These are phyloP conservation scores for Ensete glaucum DNA, from an alignment of 176 grass and related monocot species.

Conservation along the genomic window DNA sequence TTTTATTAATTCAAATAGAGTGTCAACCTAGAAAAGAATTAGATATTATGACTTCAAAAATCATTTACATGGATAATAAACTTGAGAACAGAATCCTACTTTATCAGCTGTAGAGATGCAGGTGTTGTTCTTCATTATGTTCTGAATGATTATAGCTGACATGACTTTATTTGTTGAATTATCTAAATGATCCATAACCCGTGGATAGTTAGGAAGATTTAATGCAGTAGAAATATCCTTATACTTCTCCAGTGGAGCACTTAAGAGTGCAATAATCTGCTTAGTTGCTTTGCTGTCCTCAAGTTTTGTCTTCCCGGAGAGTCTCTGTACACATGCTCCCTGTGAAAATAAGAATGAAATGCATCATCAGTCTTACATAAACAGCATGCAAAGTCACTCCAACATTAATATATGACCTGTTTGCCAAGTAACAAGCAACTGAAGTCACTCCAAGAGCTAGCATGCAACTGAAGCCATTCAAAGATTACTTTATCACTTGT, in stretches of 20 bases:
- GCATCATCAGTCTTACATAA: conserved; percentile 17
- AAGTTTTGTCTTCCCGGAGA: conserved; percentile 81
- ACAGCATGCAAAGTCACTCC: neutral
- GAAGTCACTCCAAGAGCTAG: neutral
- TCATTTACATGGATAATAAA: conserved; percentile 3
- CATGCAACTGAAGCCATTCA: neutral
- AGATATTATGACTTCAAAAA: neutral
- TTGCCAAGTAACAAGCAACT: neutral
- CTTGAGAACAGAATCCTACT: conserved; percentile 38
- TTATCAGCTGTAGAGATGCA: conserved; percentile 88
- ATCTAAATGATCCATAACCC: conserved; percentile 97
- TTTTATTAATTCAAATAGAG: conserved; percentile 90
- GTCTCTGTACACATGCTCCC: conserved; percentile 94
- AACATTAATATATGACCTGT: neutral
- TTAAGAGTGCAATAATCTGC: conserved; percentile 97
- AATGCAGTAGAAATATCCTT: conserved; percentile 92
- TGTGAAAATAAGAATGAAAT: conserved; percentile 32
- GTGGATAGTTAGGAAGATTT: conserved; percentile 93
- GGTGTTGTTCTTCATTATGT: conserved; percentile 95
- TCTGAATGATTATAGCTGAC: conserved; percentile 90
- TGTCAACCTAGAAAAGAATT: conserved; percentile 62
- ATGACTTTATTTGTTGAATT: conserved; percentile 95
- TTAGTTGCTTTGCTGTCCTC: conserved; percentile 93
- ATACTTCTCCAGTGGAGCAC: conserved; percentile 95
- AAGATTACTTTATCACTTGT: conserved; percentile 1